A percentile compares a stretch with the other conserved stretches of the same genome.
These are phyloP conservation scores for Barnettozyma siamensis DNA, from an alignment of 805 yeast genomes.

Conservation along the genomic window DNA sequence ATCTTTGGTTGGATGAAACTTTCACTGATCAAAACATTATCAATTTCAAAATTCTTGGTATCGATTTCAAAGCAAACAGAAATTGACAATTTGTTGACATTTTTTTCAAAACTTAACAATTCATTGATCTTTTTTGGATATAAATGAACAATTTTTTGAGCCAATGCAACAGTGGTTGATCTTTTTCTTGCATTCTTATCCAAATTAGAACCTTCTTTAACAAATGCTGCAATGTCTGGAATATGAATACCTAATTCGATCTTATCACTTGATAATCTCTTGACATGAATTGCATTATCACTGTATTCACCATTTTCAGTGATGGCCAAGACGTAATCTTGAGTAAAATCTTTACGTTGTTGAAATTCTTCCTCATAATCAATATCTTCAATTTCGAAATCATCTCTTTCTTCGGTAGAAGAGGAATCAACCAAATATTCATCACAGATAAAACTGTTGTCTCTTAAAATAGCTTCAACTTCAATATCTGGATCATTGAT, in stretches of 20 bases:
- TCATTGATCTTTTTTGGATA: constrained; percentile 63
- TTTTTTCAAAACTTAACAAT: constrained; percentile 54
- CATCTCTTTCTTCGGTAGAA: constrained; percentile 21
- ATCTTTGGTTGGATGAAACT: constrained; percentile 61
- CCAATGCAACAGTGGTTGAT: constrained; percentile 82
- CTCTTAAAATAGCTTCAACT: constrained; percentile 83
- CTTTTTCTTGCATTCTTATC: constrained; percentile 90
- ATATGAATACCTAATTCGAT: constrained; percentile 85
- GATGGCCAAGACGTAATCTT: constrained; percentile 61
- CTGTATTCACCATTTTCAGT: constrained; percentile 51
- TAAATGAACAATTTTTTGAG: constrained; percentile 63
- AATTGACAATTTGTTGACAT: constrained; percentile 56
- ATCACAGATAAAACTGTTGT: constrained; percentile 74
- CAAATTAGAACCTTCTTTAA: constrained; percentile 66
- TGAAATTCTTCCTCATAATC: constrained; percentile 24
- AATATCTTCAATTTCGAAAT: constrained; percentile 29
- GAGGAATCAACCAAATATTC: constrained; percentile 47
- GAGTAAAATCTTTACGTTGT: constrained; percentile 46
- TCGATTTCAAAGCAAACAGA: constrained; percentile 81
- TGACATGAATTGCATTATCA: constrained; percentile 83
- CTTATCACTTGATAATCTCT: constrained; percentile 48
- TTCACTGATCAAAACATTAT: constrained; percentile 73
- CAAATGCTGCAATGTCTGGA: constrained; percentile 67
- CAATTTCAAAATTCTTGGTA: constrained; percentile 62
- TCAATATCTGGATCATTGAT: constrained; percentile 74